phyloP scores from a whole-genome alignment of 768 basidiomycete species.

The Mycena indigotica region DNA sequence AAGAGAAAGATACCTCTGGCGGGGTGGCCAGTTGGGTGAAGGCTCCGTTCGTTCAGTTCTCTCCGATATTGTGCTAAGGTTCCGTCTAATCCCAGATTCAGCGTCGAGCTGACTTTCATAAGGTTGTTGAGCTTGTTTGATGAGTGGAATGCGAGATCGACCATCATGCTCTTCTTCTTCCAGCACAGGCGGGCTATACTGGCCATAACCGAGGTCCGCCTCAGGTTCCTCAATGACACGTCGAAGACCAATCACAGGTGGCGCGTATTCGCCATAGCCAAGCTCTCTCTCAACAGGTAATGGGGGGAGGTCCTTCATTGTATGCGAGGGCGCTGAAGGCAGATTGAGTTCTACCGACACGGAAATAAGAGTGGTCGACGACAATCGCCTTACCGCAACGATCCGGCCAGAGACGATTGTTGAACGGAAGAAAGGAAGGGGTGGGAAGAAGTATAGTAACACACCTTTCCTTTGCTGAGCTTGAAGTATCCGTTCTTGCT shows the following conservation, averaged over 20 bases:
- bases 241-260: conserved; percentile 14
- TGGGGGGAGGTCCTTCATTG: conserved; percentile 23
- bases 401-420: conserved; percentile 22
- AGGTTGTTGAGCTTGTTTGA: conserved; percentile 60
- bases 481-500: conserved; percentile 61
- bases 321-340: conserved; percentile 6
- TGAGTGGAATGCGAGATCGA: conserved; percentile 58
- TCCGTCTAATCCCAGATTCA: conserved; percentile 35
- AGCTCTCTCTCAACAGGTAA: conserved; percentile 20
- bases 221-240: conserved; percentile 12
- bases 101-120: conserved; percentile 36
- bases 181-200: conserved; percentile 16
- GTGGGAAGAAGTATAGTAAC: conserved; percentile 40
- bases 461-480: conserved; percentile 86
- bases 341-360: conserved; percentile 17
- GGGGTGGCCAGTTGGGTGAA: conserved; percentile 50
- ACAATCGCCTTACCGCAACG: conserved; percentile 55
- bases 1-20: conserved; percentile 40
- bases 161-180: conserved; percentile 29
- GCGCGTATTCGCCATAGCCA: conserved; percentile 26
- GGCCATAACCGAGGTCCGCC: conserved; percentile 10
- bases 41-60: conserved; percentile 65
- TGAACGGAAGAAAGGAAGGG: conserved; percentile 30
- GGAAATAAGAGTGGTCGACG: conserved; percentile 45
- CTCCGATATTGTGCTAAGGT: conserved; percentile 69